phyloP scores from a whole-genome alignment of 2,329 filamentous ascomycete species.

The Akanthomyces dipterigenus region DNA sequence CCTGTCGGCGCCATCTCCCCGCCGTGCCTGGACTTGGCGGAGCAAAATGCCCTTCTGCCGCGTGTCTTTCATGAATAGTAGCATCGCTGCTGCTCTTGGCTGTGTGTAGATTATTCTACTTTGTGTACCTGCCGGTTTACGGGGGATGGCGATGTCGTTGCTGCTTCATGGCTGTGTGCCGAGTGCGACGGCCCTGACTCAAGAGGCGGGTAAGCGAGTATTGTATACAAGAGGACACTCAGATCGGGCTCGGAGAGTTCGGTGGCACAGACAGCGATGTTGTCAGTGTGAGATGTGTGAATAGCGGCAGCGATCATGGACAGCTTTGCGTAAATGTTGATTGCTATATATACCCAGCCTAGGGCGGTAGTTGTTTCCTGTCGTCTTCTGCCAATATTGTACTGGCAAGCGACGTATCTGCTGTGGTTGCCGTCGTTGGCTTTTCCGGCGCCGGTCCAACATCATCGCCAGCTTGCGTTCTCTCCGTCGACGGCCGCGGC shows the following conservation, averaged over 20 bases:
- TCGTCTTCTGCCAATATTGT: neutral
- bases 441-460: neutral
- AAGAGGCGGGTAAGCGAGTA: neutral
- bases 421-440: neutral
- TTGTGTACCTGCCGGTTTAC: neutral
- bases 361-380: constrained; percentile 1
- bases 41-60: neutral
- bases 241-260: neutral
- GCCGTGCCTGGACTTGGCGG: neutral
- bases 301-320: neutral
- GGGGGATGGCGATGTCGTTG: neutral
- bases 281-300: neutral
- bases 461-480: neutral
- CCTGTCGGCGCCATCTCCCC: constrained; percentile 9
- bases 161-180: neutral
- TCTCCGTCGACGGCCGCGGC: neutral
- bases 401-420: neutral
- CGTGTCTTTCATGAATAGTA: neutral
- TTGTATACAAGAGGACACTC: neutral
- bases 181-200: neutral
- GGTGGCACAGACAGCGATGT: neutral
- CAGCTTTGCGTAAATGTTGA: neutral
- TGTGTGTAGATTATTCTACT: neutral
- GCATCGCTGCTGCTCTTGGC: neutral
- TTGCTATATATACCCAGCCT: neutral